Percentiles rank a stretch among this genome's conserved stretches.
Evolutionary conservation across 139 green algal genomes (phyloP).

Genomic region (Choricystis sp.): DNA sequence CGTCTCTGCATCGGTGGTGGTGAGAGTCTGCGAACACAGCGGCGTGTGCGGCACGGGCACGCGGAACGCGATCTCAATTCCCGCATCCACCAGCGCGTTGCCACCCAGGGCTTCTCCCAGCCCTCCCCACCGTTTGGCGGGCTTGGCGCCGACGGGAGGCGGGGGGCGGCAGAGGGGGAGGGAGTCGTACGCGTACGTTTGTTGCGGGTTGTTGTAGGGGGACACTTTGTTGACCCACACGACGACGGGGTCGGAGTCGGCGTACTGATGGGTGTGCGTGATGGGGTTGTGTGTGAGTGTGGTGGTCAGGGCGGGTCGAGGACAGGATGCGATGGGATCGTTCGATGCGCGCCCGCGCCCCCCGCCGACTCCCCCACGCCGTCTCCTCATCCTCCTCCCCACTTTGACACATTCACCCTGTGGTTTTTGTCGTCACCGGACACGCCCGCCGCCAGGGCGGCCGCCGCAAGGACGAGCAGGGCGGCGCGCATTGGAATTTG

Average conservation of each 20-base stretch:
- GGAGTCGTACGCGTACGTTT: constrained; percentile 97
- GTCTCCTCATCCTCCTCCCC: too few relatives aligned
- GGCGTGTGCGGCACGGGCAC: background rate
- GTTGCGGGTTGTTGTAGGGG: constrained; percentile 85
- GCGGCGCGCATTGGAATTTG: too few relatives aligned
- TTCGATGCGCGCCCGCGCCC: too few relatives aligned
- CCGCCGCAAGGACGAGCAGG: too few relatives aligned
- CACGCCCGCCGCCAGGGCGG: too few relatives aligned
- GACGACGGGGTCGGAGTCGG: constrained; percentile 37
- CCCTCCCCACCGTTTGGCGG: constrained; percentile 77
- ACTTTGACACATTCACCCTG: too few relatives aligned
- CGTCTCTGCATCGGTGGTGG: background rate
- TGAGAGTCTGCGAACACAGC: background rate
- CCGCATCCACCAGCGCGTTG: constrained; percentile 88
- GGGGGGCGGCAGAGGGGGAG: constrained; percentile 78
- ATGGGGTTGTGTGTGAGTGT: background rate
- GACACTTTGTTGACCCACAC: constrained; percentile 94
- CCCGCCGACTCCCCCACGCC: too few relatives aligned
- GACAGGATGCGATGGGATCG: too few relatives aligned
- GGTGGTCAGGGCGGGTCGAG: too few relatives aligned
- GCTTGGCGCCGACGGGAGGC: constrained; percentile 19
- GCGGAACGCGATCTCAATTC: constrained; percentile 74
- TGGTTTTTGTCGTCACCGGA: too few relatives aligned
- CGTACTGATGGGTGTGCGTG: too few relatives aligned
- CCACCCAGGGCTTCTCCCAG: constrained; percentile 89